These are phyloP conservation scores for Alisma plantagoaquatica DNA, from an alignment of 106 monocot genomes.

Conservation along the genomic window DNA sequence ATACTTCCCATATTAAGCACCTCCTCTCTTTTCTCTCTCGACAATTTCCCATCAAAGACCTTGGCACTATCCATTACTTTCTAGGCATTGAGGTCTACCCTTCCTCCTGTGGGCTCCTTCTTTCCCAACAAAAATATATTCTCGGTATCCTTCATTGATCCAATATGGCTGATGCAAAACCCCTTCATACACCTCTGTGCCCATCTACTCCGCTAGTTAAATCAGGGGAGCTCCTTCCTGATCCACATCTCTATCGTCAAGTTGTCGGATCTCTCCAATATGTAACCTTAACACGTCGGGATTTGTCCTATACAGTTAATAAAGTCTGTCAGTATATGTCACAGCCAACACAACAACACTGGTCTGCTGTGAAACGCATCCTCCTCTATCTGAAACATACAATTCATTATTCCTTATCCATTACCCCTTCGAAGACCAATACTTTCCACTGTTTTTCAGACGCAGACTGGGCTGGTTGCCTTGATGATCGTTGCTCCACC, in stretches of 20 bases:
- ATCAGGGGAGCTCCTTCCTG: neutral
- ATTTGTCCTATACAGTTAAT: slow-evolving; percentile 14
- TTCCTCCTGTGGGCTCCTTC: neutral
- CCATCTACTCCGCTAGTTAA: neutral
- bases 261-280: slow-evolving; percentile 3
- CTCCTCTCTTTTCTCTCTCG: neutral
- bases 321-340: slow-evolving; percentile 11
- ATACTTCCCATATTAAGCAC: neutral
- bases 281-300: slow-evolving; percentile 11
- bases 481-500: neutral
- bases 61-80: neutral
- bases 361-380: slow-evolving; percentile 11
- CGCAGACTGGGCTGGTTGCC: neutral
- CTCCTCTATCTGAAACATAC: slow-evolving; percentile 7
- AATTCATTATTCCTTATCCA: neutral
- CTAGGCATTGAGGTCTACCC: neutral
- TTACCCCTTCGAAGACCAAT: neutral
- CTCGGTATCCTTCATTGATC: neutral
- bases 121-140: neutral
- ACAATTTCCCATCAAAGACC: neutral
- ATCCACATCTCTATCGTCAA: neutral
- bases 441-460: neutral
- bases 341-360: slow-evolving; percentile 10
- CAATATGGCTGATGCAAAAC: neutral
- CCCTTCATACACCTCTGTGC: neutral